These are phyloP conservation scores for Russula abietina DNA, from an alignment of 768 basidiomycete genomes.

Conservation along the genomic window DNA sequence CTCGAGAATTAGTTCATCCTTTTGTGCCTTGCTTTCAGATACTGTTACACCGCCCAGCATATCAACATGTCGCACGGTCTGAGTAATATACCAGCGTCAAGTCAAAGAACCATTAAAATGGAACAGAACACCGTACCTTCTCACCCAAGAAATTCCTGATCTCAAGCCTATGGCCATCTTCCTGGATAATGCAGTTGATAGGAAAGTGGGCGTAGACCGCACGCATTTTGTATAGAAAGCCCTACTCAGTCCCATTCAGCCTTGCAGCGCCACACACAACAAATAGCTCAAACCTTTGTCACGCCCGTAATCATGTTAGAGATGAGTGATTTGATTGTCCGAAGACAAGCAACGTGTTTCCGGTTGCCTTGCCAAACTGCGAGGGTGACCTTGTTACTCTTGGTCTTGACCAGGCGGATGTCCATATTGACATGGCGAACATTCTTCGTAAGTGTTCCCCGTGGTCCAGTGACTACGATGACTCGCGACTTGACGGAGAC, in stretches of 20 bases:
- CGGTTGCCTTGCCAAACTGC: slow-evolving; percentile 97
- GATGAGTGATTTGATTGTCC: slow-evolving; percentile 92
- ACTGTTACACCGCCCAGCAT: slow-evolving; percentile 89
- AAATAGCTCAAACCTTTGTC: slow-evolving; percentile 60
- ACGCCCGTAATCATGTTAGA: slow-evolving; percentile 98
- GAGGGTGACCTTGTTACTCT: slow-evolving; percentile 64
- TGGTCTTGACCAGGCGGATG: slow-evolving; percentile 70
- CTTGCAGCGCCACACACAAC: background rate
- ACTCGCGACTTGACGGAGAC: slow-evolving; percentile 86
- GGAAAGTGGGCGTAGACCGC: slow-evolving; percentile 99
- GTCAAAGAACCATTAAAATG: background rate
- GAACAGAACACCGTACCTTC: slow-evolving; percentile 50
- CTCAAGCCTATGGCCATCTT: slow-evolving; percentile 63
- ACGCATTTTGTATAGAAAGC: slow-evolving; percentile 99
- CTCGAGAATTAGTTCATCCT: slow-evolving; percentile 90
- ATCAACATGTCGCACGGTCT: slow-evolving; percentile 87
- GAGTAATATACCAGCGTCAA: background rate
- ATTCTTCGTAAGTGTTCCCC: slow-evolving; percentile 88
- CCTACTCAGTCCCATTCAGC: slow-evolving; percentile 41
- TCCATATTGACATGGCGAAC: slow-evolving; percentile 94
- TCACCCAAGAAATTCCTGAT: slow-evolving; percentile 95
- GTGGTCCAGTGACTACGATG: slow-evolving; percentile 87
- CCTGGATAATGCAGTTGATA: slow-evolving; percentile 95
- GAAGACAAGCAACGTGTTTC: slow-evolving; percentile 97
- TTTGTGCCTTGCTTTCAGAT: slow-evolving; percentile 82